Conservation (phyloP, 257 asterid species). For the Fraxinus pennsylvanica region DNA sequence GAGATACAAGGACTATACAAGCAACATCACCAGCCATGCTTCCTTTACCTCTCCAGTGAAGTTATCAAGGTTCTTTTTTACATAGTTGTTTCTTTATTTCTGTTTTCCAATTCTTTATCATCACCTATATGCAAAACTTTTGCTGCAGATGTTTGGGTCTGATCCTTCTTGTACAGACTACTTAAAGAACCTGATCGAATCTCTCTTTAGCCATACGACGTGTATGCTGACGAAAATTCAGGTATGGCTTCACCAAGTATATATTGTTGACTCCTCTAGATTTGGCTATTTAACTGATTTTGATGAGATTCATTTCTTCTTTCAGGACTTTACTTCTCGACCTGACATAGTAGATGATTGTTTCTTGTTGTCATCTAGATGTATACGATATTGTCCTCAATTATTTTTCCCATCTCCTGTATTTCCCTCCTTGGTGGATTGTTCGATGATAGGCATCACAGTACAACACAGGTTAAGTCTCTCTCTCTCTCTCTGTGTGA, state of each 20-base stretch:
- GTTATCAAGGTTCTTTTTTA: constrained; percentile 73
- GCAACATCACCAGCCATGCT: constrained; percentile 91
- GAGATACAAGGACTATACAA: constrained; percentile 84
- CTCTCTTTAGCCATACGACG: constrained; percentile 84
- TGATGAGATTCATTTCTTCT: constrained; percentile 27
- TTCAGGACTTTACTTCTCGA: constrained; percentile 74
- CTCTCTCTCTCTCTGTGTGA: constrained; percentile 7
- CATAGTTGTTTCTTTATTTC: constrained; percentile 19
- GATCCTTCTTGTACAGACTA: constrained; percentile 89
- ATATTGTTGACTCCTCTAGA: constrained; percentile 22
- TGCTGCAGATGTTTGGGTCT: constrained; percentile 85
- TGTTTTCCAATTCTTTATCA: constrained; percentile 10
- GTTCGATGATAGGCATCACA: constrained; percentile 86
- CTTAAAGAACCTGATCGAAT: constrained; percentile 76
- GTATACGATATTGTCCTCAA: constrained; percentile 98
- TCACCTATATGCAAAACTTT: constrained; percentile 28
- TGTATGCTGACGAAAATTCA: constrained; percentile 68
- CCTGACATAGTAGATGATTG: constrained; percentile 98
- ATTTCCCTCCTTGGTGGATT: constrained; percentile 87
- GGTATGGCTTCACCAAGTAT: constrained; percentile 37
- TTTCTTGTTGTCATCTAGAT: constrained; percentile 92
- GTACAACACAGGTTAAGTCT: constrained; percentile 84
- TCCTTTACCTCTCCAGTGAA: constrained; percentile 95
- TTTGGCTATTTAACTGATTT: background rate
- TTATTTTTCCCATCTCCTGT: constrained; percentile 75